Conservation (phyloP, 1,139 yeast genomes). For the Suhomyces bolitotheri region DNA sequence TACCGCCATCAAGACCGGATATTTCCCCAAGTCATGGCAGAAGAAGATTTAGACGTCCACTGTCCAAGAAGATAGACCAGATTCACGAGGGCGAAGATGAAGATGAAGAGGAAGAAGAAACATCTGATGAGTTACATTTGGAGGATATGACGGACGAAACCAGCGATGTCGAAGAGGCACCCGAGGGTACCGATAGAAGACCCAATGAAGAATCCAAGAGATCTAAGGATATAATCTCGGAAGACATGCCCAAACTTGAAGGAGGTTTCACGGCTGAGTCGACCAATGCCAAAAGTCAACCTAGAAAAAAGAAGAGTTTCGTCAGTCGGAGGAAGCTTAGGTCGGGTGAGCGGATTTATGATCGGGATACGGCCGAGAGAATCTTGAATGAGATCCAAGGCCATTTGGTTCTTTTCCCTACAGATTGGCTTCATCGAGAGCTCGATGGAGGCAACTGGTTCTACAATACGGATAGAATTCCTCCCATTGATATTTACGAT, state of each 20-base stretch:
- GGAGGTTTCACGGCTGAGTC: constrained; percentile 3
- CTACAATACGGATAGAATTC: constrained; percentile 87
- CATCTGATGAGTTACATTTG: background rate
- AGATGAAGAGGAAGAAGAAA: constrained; percentile 9
- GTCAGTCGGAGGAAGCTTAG: constrained; percentile 44
- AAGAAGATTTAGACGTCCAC: constrained; percentile 15
- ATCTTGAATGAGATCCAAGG: constrained; percentile 80
- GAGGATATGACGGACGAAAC: background rate
- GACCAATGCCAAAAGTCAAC: constrained; percentile 1
- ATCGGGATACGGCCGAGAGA: constrained; percentile 73
- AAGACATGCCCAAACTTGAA: constrained; percentile 3
- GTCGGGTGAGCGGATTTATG: constrained; percentile 60
- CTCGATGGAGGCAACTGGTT: constrained; percentile 93
- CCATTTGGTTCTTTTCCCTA: constrained; percentile 83
- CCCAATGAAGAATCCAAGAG: background rate
- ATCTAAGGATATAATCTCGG: background rate
- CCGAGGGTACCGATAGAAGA: background rate
- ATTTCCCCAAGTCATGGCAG: constrained; percentile 5
- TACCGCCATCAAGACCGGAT: constrained; percentile 28
- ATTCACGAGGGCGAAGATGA: constrained; percentile 8
- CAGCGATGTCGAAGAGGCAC: background rate
- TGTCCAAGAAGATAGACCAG: constrained; percentile 2
- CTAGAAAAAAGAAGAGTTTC: constrained; percentile 27
- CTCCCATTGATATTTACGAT: constrained; percentile 94
- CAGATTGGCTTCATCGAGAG: constrained; percentile 86